These are phyloP conservation scores for Cryptococcus jaspeensis DNA, from an alignment of 1,284 basidiomycete species.

Conservation along the genomic window DNA sequence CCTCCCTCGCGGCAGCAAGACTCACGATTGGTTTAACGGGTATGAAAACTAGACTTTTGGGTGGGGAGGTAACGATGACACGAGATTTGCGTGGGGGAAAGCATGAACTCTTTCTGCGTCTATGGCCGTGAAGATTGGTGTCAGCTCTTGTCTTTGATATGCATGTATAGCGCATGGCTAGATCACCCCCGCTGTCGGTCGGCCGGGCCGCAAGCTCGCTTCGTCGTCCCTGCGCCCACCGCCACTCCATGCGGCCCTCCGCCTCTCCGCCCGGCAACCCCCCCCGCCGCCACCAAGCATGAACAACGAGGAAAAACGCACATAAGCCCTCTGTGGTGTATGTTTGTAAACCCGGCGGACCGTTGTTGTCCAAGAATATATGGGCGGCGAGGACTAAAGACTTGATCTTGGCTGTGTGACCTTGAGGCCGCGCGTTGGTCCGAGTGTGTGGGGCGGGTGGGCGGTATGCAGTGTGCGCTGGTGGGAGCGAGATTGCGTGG, in stretches of 20 bases:
- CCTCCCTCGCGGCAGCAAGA: too few species aligned
- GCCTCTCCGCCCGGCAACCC: too few species aligned
- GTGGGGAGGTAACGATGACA: constrained; percentile 7
- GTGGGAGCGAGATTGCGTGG: too few species aligned
- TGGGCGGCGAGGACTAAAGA: constrained; percentile 6
- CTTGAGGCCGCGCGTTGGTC: too few species aligned
- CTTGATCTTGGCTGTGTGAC: constrained; percentile 16
- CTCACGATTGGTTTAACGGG: constrained; percentile 11
- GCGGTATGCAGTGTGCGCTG: too few species aligned
- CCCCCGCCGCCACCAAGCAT: not conserved
- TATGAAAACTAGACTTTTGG: constrained; percentile 16
- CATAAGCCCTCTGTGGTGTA: constrained; percentile 3
- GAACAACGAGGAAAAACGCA: not conserved
- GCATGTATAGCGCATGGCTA: not conserved
- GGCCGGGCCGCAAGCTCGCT: too few species aligned
- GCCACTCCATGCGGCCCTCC: not conserved
- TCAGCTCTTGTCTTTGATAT: not conserved
- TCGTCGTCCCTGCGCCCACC: not conserved
- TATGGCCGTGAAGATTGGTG: not conserved
- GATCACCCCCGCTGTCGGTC: not conserved
- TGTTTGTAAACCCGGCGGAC: constrained; percentile 8
- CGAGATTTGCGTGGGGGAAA: constrained; percentile 15
- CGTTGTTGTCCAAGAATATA: constrained; percentile 4
- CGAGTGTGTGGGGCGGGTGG: too few species aligned
- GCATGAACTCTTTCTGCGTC: constrained; percentile 27